Percentiles rank a stretch among this genome's conserved stretches.
Evolutionary conservation across 306 rosid species (phyloP).

Genomic region (Oemleria cerasiformis): DNA sequence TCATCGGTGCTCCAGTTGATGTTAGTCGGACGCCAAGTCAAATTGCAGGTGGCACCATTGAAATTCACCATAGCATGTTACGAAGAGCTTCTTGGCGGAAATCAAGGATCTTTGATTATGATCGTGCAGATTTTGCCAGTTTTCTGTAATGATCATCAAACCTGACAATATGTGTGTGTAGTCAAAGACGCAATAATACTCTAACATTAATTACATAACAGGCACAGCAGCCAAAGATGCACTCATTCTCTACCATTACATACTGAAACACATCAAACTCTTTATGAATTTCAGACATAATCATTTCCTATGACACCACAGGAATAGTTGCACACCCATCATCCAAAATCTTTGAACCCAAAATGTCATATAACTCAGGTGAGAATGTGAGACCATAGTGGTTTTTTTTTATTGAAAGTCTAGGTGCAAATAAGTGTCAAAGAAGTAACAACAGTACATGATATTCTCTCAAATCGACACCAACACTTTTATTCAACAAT

Average conservation of each 20-base stretch:
- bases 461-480: not conserved
- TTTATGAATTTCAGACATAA: not conserved
- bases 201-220: no score
- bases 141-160: not conserved
- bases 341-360: not conserved
- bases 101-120: not conserved
- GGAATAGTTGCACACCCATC: slow-evolving; percentile 12
- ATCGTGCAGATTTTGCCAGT: not conserved
- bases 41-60: no score
- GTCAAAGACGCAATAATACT: no score
- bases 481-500: not conserved
- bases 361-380: not conserved
- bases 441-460: not conserved
- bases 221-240: no score
- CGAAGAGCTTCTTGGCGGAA: no score
- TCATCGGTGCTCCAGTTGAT: no score
- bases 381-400: not conserved
- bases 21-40: no score
- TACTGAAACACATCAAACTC: not conserved
- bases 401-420: not conserved
- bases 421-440: not conserved
- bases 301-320: not conserved
- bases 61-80: no score
- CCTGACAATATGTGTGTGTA: not conserved
- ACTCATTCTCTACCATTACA: not conserved